phyloP scores from a whole-genome alignment of 2,329 filamentous ascomycete genomes.

The Arachnopeziza araneosa region DNA sequence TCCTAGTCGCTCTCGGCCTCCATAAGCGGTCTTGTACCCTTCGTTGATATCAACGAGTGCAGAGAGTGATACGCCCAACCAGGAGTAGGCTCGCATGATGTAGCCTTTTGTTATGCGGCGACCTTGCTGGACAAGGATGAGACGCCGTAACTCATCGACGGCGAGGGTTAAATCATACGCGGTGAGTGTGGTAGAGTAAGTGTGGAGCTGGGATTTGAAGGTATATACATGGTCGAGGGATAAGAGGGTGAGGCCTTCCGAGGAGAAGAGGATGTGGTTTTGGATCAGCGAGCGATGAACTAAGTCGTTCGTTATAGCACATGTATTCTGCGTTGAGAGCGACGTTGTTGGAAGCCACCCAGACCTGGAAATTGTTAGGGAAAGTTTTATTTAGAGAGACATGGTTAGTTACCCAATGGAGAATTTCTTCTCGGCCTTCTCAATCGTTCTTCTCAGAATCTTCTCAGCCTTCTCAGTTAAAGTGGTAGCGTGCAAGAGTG shows the following conservation, averaged over 20 bases:
- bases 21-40: conserved; percentile 53
- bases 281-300: conserved; percentile 52
- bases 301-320: conserved; percentile 35
- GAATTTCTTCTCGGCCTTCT: conserved; percentile 48
- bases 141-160: conserved; percentile 56
- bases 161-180: conserved; percentile 47
- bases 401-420: conserved; percentile 32
- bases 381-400: conserved; percentile 10
- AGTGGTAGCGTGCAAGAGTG: conserved; percentile 37
- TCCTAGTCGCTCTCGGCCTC: conserved; percentile 40
- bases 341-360: not conserved
- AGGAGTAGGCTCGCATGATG: conserved; percentile 50
- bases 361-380: not conserved
- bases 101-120: conserved; percentile 44
- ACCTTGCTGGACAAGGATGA: conserved; percentile 49
- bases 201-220: conserved; percentile 55
- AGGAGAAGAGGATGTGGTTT: conserved; percentile 55
- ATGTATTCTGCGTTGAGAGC: not conserved
- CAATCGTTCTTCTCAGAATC: conserved; percentile 42
- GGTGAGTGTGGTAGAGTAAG: conserved; percentile 44
- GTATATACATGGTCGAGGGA: conserved; percentile 59
- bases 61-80: conserved; percentile 45
- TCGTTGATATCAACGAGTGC: conserved; percentile 49
- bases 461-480: conserved; percentile 40
- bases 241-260: conserved; percentile 53